Conservation (phyloP, 768 basidiomycete species). For the Phylloporus scabripes region DNA sequence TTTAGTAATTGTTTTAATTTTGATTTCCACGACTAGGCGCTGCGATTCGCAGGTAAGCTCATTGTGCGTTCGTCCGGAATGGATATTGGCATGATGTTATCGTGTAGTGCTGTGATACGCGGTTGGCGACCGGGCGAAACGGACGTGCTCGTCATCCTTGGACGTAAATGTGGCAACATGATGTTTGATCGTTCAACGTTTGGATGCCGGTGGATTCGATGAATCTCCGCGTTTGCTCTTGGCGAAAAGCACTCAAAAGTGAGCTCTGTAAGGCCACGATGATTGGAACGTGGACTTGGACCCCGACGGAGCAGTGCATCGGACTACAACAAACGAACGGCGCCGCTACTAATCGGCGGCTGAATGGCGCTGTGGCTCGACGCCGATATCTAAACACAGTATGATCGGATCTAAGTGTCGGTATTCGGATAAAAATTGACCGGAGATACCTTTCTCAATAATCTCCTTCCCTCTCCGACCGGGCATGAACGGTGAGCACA, state of each 20-base stretch:
- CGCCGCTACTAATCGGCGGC: neutral
- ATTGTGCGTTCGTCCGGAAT: neutral
- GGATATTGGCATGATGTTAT: neutral
- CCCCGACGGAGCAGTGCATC: neutral
- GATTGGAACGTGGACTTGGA: neutral
- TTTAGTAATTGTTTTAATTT: neutral
- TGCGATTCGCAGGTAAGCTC: neutral
- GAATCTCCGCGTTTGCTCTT: neutral
- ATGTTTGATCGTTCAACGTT: neutral
- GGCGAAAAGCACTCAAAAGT: neutral
- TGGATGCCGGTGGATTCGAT: neutral
- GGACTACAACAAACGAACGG: neutral
- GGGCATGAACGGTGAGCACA: neutral
- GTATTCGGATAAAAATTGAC: neutral
- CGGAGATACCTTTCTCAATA: neutral
- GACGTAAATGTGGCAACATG: neutral
- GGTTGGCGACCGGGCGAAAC: neutral
- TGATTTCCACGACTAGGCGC: neutral
- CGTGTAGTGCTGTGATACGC: neutral
- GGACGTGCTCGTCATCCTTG: neutral
- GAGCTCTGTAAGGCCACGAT: neutral
- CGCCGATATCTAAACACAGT: neutral
- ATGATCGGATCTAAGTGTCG: constrained; percentile 4
- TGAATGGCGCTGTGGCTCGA: neutral
- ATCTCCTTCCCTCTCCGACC: neutral